phyloP scores from a whole-genome alignment of 345 rosid genomes.

The Gossypium thurberi region DNA sequence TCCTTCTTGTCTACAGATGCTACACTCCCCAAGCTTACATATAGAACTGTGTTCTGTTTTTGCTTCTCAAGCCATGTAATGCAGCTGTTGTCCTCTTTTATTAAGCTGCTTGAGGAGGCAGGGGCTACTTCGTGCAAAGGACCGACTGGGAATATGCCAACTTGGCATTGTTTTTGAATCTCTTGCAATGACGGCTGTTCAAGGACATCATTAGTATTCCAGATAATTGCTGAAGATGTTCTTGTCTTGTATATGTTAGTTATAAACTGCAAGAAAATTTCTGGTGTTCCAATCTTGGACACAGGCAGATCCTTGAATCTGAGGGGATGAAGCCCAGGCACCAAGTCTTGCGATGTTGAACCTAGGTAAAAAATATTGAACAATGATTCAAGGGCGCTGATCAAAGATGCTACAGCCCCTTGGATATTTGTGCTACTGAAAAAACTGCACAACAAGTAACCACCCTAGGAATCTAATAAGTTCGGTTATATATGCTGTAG shows the following conservation, averaged over 20 bases:
- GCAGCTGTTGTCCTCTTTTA: slow-evolving; percentile 38
- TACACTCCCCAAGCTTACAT: slow-evolving; percentile 29
- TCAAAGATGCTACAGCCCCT: neutral
- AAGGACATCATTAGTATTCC: slow-evolving; percentile 6
- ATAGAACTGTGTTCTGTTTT: slow-evolving; percentile 19
- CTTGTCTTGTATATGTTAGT: slow-evolving; percentile 8
- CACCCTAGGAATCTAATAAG: no score
- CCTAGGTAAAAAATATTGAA: slow-evolving; percentile 8
- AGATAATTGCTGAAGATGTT: slow-evolving; percentile 23
- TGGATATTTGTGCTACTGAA: neutral
- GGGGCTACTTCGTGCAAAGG: slow-evolving; percentile 8
- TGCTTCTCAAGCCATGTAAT: slow-evolving; percentile 41
- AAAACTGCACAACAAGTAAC: no score
- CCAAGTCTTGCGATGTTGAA: slow-evolving; percentile 12
- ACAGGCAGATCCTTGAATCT: slow-evolving; percentile 30
- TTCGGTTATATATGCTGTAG: no score
- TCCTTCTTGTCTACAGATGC: slow-evolving; percentile 9
- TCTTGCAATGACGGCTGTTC: slow-evolving; percentile 17
- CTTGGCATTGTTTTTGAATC: slow-evolving; percentile 18
- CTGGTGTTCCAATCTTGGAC: slow-evolving; percentile 21
- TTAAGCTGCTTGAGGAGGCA: slow-evolving; percentile 21
- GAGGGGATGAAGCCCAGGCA: slow-evolving; percentile 25
- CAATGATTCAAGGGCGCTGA: neutral
- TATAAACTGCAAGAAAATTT: slow-evolving; percentile 20
- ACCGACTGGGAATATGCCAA: slow-evolving; percentile 23